phyloP scores from a whole-genome alignment of 495 filamentous ascomycete species.

The Podospora sp. region DNA sequence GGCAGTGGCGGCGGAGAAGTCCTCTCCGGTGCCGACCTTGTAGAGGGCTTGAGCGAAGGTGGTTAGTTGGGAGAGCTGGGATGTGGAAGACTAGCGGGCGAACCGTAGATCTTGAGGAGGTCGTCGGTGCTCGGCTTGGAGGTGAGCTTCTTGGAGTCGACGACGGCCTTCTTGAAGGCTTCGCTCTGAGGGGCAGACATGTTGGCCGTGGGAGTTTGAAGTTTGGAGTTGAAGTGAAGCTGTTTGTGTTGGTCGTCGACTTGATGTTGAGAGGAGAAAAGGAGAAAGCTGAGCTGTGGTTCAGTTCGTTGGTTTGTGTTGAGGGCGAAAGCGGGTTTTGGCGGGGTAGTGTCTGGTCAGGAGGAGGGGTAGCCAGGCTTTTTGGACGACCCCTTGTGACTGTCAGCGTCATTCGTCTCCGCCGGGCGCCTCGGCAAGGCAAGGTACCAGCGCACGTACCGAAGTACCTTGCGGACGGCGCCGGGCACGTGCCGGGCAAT shows the following conservation, averaged over 20 bases:
- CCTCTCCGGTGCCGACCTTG: slow-evolving; percentile 56
- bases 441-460: neutral
- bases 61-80: slow-evolving; percentile 17
- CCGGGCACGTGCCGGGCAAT: slow-evolving; percentile 1
- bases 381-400: slow-evolving; percentile 15
- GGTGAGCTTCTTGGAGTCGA: slow-evolving; percentile 66
- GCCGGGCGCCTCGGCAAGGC: slow-evolving; percentile 2
- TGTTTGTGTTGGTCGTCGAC: slow-evolving; percentile 15
- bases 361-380: slow-evolving; percentile 9
- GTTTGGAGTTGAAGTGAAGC: slow-evolving; percentile 40
- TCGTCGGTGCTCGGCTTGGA: slow-evolving; percentile 60
- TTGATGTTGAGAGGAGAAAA: slow-evolving; percentile 16
- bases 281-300: neutral
- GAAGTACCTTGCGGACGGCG: neutral
- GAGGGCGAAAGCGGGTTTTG: slow-evolving; percentile 12
- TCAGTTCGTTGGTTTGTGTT: slow-evolving; percentile 13
- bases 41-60: slow-evolving; percentile 45
- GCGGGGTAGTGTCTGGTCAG: slow-evolving; percentile 17
- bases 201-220: slow-evolving; percentile 26
- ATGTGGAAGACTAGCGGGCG: slow-evolving; percentile 12
- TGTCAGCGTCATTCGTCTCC: slow-evolving; percentile 20
- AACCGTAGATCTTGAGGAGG: slow-evolving; percentile 57
- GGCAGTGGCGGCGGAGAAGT: slow-evolving; percentile 45
- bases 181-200: slow-evolving; percentile 50
- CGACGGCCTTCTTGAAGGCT: slow-evolving; percentile 63